Conservation (phyloP, 2,329 filamentous ascomycete genomes). For the Trichoderma harzianum region DNA sequence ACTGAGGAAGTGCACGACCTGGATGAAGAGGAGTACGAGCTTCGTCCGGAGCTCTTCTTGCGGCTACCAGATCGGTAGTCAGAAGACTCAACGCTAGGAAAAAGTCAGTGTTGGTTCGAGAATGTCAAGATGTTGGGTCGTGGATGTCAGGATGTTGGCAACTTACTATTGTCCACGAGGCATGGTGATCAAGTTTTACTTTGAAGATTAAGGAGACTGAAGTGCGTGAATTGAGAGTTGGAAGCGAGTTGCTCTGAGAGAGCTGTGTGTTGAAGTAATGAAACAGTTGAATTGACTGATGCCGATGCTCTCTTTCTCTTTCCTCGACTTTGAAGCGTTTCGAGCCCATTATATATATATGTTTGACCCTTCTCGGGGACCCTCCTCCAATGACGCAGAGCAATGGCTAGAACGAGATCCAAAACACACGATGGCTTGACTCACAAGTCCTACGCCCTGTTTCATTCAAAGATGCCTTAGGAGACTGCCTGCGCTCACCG, state of each 20-base stretch:
- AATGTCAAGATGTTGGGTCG: neutral
- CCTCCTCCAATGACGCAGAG: neutral
- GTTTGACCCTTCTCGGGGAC: neutral
- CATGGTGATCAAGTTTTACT: neutral
- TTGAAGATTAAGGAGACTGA: neutral
- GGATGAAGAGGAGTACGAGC: neutral
- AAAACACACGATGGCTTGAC: slow-evolving; percentile 2
- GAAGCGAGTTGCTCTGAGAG: neutral
- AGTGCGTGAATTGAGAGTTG: neutral
- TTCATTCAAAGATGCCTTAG: neutral
- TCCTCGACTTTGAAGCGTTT: neutral
- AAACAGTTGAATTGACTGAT: neutral
- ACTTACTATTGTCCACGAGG: neutral
- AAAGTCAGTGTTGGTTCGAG: neutral
- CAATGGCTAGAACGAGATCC: neutral
- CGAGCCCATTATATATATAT: neutral
- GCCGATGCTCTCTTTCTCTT: neutral
- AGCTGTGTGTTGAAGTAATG: neutral
- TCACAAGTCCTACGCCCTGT: slow-evolving; percentile 10
- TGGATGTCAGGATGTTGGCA: neutral
- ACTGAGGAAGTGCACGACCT: neutral
- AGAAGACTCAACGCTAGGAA: neutral
- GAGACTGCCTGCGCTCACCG: neutral
- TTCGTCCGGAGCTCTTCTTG: neutral
- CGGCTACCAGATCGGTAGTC: neutral